A percentile compares a stretch with the other conserved stretches of the same genome.
Evolutionary conservation across 2,329 filamentous ascomycete species (phyloP).

Genomic region (Xylariaceae sp.): DNA sequence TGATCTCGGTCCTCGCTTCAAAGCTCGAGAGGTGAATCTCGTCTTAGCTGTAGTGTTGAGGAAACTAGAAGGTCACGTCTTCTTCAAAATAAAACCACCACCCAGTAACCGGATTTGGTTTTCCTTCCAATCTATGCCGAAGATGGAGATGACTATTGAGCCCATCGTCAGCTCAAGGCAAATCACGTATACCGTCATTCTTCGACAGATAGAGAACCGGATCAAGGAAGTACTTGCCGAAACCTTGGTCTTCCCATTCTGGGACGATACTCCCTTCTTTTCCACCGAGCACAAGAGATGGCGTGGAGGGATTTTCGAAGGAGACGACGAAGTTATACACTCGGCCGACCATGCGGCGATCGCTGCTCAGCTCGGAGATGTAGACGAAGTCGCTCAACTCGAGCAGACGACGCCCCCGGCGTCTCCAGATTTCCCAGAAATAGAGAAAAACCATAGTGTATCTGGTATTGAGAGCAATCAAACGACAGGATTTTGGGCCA

Average conservation of each 20-base stretch:
- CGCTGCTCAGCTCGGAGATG: slow-evolving; percentile 52
- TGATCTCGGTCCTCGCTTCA: slow-evolving; percentile 87
- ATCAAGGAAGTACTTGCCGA: slow-evolving; percentile 95
- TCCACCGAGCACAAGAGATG: slow-evolving; percentile 78
- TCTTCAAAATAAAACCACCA: slow-evolving; percentile 90
- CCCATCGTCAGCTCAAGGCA: slow-evolving; percentile 94
- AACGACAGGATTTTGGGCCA: slow-evolving; percentile 55
- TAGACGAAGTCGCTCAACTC: slow-evolving; percentile 52
- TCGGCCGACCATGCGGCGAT: slow-evolving; percentile 46
- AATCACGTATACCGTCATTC: slow-evolving; percentile 91
- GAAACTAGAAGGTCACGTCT: slow-evolving; percentile 81
- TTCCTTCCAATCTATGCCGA: slow-evolving; percentile 90
- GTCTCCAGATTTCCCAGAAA: slow-evolving; percentile 48
- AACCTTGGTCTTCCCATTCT: slow-evolving; percentile 89
- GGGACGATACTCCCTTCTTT: slow-evolving; percentile 94
- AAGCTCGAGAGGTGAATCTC: slow-evolving; percentile 86
- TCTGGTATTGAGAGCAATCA: slow-evolving; percentile 50
- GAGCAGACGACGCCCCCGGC: slow-evolving; percentile 48
- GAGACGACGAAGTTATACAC: slow-evolving; percentile 54
- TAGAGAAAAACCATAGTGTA: slow-evolving; percentile 63
- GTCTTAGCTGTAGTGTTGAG: slow-evolving; percentile 85
- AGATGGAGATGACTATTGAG: slow-evolving; percentile 92
- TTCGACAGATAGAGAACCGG: slow-evolving; percentile 90
- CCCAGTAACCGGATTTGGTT: slow-evolving; percentile 98
- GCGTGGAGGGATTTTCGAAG: slow-evolving; percentile 82